Base-by-base conservation (phyloP, 352 stramenopile genomes). In the Phytophthora chlamydospora region DNA sequence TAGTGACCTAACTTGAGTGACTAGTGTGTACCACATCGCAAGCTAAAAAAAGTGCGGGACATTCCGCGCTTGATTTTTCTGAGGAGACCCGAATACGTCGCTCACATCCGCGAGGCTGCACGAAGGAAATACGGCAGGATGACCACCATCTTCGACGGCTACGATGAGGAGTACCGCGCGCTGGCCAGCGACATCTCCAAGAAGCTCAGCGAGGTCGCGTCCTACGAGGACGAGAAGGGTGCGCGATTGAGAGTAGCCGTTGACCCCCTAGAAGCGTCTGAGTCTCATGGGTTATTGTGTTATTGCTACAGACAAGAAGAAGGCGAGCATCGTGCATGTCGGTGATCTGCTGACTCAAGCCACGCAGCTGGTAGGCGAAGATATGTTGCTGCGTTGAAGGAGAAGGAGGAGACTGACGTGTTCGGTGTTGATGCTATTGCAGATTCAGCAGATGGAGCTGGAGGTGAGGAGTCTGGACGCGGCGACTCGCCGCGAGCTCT, bases 401-500 rank as follows among this genome's bases (percentile, higher is more conserved):
- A 27, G 14, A 46, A 45, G 19, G 6, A 58, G 41, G 16, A 27
- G 27, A 10, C n/a, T 39, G 9, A 47, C 12, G 9, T 36, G 9
- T 34, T 36, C 24, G 3, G 12, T 29, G 14, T 51, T 27, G 21
- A 24, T 2, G n/a, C 6, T 46, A 12, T 48, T 62, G 13, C 48
- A 95, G 86, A 90, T 94, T 16, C 85, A 95, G 66, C 87, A 95
- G 73, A 95, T 95, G 87, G 85, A 93, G 66, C 59, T 95, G 39
- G 87, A 95, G 73, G 87, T 94, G 63, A 87, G 87, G 41, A 92
- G 81, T 73, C 54, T 95, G 53, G 87, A 95, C 36, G 57, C 78
- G 2, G 80, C 83, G 17, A 94, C 87, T 33, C 83, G 85, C 14
- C 83, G 83, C n/a, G 87, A 95, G 58, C 74, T 95, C 21, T 91